Evolutionary conservation across 768 basidiomycete species (phyloP), one percentile per base, ranked within the genome.

Genomic region (Paxillus ammoniavirescens): DNA sequence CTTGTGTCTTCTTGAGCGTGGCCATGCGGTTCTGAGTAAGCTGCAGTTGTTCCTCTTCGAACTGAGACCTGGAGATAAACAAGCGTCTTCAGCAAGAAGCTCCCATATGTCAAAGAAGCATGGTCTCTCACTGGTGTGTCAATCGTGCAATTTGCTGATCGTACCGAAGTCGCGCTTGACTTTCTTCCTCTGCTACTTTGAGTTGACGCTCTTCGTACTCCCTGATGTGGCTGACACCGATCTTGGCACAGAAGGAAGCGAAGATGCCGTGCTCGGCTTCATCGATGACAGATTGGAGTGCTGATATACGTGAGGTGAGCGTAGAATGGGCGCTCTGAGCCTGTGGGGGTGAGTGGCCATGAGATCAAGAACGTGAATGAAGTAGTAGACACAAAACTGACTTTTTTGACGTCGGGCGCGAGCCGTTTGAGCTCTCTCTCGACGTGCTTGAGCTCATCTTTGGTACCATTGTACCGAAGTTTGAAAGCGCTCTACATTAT

Each of bases 161-260:
- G 60, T 84, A 96, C 44, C 87, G 80, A 59, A 94, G 72, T 53
- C 91, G 75, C 8, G 89, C 90, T 61, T 90, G 91, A 63, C 83
- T 90, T 68, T 93, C 93, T 61, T 91, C 90, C 69, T 93, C 87
- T 0, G 91, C 92, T 21, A 91, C 82, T 68, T 87, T 90, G 30
- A 98, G 75, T 64, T 96, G 93, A 18, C 89, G 83, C 65, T 93
- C 89, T 70, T 98, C 96, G 66, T 95, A 99, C 61, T 95, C 92
- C 26, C 95, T 83, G 57, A 99, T 93, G 70, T 86, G 86, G 14
- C 73, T 67, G 7, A 97, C 87, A 9, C 83, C 80, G 59, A 98
- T 93, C 60, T 83, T 80, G 36, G 71, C 67, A 65, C 95, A 98
- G 73, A 99, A 98, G 3, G 72, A 68, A 1, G 70, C 74, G 64